Evolutionary conservation across 2,329 filamentous ascomycete genomes (phyloP), one percentile per base, ranked within the genome.

Genomic region (Parastagonospora nodorum): DNA sequence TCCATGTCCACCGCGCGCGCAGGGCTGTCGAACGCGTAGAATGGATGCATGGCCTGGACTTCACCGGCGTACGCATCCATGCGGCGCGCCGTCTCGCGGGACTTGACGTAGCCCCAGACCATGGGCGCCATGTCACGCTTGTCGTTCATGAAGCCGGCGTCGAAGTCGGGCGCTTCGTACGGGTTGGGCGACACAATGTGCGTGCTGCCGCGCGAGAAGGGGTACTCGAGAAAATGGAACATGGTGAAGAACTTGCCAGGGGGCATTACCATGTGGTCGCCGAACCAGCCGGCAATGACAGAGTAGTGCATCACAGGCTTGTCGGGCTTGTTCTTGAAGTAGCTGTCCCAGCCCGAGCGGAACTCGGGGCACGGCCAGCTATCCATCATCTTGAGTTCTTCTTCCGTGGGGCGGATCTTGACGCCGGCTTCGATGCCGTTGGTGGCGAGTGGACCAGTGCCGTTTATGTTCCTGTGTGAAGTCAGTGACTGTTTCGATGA

Each of bases 251-350:
- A 91, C 57, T 91, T 90, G 59, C 88, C 88, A 1, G 87, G 83
- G 0, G 88, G 88, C 82, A 88, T 87, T 42, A 75, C 69, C 74
- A 82, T 81, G 64, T 82, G 77, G 64, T 72, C 73, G 46, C 77
- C 77, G 51, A 78, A 79, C 74, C 74, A 78, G 12, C 72, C 68
- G 8, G 87, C 78, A 65, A 92, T 91, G 48, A 92, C 84, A 6
- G 68, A 88, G 75, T 92, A 92, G 69, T 92, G 89, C 89, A 92
- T 92, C 37, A 92, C 88, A 0, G 89, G 89, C 80, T 92, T 92
- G 74, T 92, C 88, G 1, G 88, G 88, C 78, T 92, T 92, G 69
- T 92, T 75, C 78, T 90, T 88, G 74, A 92, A 93, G 77, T 93
- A 92, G 46, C 83, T 86, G 63, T 92, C 85, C 88, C 88, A 93